These are phyloP conservation scores for Schwanniomyces vanrijiae DNA, from an alignment of 805 yeast species.

Conservation along the genomic window DNA sequence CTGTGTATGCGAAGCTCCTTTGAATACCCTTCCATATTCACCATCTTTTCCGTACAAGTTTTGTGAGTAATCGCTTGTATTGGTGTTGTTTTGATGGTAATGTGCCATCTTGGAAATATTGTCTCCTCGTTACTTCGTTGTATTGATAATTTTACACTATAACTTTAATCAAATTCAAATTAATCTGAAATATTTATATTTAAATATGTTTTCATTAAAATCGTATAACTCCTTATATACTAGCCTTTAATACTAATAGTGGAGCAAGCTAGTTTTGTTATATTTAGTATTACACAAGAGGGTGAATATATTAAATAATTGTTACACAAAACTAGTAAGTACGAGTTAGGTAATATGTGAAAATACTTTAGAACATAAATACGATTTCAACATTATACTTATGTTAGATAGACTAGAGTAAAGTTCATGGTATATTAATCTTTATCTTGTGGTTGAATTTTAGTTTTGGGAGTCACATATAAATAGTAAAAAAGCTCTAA, in stretches of 20 bases:
- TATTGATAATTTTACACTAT: neutral
- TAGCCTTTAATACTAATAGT: neutral
- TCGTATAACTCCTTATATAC: neutral
- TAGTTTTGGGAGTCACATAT: no score
- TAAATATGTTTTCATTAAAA: neutral
- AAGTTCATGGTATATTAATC: no score
- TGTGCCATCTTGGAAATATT: neutral
- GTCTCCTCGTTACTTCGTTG: neutral
- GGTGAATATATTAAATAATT: neutral
- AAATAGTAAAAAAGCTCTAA: no score
- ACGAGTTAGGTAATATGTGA: neutral
- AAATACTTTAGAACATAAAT: neutral
- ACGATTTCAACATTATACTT: no score
- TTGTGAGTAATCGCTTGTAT: neutral
- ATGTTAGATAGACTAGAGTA: no score
- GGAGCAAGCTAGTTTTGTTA: neutral
- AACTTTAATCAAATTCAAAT: neutral
- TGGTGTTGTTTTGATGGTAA: neutral
- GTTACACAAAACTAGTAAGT: neutral
- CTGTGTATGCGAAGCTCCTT: neutral
- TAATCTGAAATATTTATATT: neutral
- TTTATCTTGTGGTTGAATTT: no score
- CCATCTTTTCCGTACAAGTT: neutral
- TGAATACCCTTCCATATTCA: neutral
- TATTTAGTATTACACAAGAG: neutral